These are phyloP conservation scores for Aegilops longissima DNA, from an alignment of 176 grass and related monocot species.

Conservation along the genomic window DNA sequence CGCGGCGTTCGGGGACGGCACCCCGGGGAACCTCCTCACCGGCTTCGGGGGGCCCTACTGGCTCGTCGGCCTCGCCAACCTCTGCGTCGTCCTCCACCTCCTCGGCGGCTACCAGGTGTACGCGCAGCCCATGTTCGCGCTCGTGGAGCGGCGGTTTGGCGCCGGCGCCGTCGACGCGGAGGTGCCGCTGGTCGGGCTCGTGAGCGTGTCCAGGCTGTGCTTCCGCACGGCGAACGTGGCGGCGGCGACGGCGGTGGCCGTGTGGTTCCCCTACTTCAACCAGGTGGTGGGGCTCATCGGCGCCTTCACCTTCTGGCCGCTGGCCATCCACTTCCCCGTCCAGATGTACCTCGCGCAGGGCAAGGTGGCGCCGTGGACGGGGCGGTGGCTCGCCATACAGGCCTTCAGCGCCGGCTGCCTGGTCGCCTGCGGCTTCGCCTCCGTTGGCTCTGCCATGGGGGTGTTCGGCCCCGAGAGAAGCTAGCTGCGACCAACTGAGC, in stretches of 20 bases:
- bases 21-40: constrained; percentile 78
- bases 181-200: constrained; percentile 12
- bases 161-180: constrained; percentile 27
- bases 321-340: constrained; percentile 72
- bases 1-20: constrained; percentile 72
- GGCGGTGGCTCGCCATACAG: constrained; percentile 45
- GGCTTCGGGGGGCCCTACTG: constrained; percentile 59
- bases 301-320: constrained; percentile 63
- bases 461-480: constrained; percentile 43
- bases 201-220: constrained; percentile 48
- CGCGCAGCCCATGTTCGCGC: constrained; percentile 54
- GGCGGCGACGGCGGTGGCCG: constrained; percentile 56
- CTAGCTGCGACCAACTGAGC: neutral
- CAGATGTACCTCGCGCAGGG: constrained; percentile 71
- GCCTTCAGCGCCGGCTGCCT: constrained; percentile 54
- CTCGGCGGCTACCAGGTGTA: constrained; percentile 79
- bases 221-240: constrained; percentile 60
- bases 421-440: constrained; percentile 44
- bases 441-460: constrained; percentile 61
- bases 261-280: constrained; percentile 84
- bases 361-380: constrained; percentile 49
- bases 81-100: constrained; percentile 66
- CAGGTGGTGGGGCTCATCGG: constrained; percentile 62
- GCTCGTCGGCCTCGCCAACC: constrained; percentile 73
- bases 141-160: constrained; percentile 33